A percentile compares a stretch with the other conserved stretches of the same genome.
Evolutionary conservation across 495 filamentous ascomycete species (phyloP).

Genomic region (Talaromyces proteolyticus): DNA sequence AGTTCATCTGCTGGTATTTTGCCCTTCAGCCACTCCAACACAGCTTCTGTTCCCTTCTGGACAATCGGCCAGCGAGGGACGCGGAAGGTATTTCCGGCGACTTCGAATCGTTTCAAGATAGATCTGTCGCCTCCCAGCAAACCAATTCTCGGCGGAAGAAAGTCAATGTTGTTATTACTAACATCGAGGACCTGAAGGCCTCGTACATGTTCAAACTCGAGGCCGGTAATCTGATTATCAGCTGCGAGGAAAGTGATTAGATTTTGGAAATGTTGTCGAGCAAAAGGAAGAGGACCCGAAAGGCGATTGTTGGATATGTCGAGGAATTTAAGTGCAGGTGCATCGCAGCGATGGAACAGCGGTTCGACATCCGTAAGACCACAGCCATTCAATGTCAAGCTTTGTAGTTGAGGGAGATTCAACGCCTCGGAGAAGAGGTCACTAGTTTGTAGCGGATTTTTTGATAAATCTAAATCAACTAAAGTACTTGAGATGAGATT

Average conservation of each 20-base stretch:
- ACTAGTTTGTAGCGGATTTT: constrained; percentile 65
- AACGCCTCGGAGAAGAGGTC: constrained; percentile 54
- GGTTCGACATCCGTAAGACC: constrained; percentile 59
- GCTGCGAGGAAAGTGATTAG: constrained; percentile 62
- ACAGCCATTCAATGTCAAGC: constrained; percentile 67
- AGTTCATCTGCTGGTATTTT: constrained; percentile 64
- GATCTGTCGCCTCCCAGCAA: constrained; percentile 55
- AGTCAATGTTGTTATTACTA: constrained; percentile 73
- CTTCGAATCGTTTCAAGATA: constrained; percentile 49
- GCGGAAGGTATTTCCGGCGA: constrained; percentile 75
- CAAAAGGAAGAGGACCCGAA: constrained; percentile 51
- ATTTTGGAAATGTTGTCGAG: constrained; percentile 55
- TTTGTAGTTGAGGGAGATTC: constrained; percentile 64
- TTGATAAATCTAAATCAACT: constrained; percentile 68
- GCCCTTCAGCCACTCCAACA: constrained; percentile 77
- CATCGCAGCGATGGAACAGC: constrained; percentile 55
- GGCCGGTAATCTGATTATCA: constrained; percentile 68
- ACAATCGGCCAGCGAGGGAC: constrained; percentile 85
- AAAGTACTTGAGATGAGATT: constrained; percentile 61
- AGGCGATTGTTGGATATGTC: constrained; percentile 79
- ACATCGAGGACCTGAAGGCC: constrained; percentile 74
- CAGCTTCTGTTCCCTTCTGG: constrained; percentile 80
- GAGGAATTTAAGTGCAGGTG: constrained; percentile 66
- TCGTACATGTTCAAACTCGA: constrained; percentile 66
- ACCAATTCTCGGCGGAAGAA: constrained; percentile 72